These are phyloP conservation scores for Microcyclospora pomicola DNA, from an alignment of 2,329 filamentous ascomycete species.

Conservation along the genomic window DNA sequence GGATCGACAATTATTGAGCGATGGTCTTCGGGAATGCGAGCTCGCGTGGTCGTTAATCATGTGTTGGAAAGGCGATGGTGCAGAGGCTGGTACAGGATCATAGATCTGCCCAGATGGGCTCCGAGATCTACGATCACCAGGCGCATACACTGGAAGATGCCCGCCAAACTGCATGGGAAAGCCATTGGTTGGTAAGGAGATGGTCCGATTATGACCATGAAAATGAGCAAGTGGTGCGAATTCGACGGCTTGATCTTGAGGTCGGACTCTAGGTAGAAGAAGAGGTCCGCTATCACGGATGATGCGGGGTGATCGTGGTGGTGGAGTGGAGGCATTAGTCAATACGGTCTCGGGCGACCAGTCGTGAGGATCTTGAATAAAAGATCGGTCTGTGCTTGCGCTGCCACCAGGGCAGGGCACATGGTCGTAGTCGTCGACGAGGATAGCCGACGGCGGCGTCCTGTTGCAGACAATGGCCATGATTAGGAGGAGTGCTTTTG, in stretches of 20 bases:
- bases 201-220: conserved; percentile 14
- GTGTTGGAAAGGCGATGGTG: conserved; percentile 10
- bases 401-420: conserved; percentile 19
- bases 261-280: conserved; percentile 14
- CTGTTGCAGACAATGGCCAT: conserved; percentile 32
- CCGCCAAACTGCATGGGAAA: conserved; percentile 16
- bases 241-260: conserved; percentile 18
- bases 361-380: conserved; percentile 10
- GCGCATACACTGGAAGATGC: conserved; percentile 6
- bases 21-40: conserved; percentile 8
- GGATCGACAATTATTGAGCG: conserved; percentile 14
- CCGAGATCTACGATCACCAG: conserved; percentile 12
- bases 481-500: conserved; percentile 4
- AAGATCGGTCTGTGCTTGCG: conserved; percentile 18
- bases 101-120: conserved; percentile 12
- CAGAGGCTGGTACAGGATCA: conserved; percentile 7
- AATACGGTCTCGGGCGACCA: conserved; percentile 20
- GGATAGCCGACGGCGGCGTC: conserved; percentile 29
- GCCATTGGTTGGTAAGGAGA: conserved; percentile 16
- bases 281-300: conserved; percentile 17
- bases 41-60: conserved; percentile 8
- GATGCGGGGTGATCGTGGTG: conserved; percentile 15
- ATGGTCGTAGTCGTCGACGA: conserved; percentile 13
- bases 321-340: conserved; percentile 18
- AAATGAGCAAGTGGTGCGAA: conserved; percentile 3